Evolutionary conservation across 2,329 filamentous ascomycete species (phyloP).

Genomic region (Diaporthe citrichinensis): DNA sequence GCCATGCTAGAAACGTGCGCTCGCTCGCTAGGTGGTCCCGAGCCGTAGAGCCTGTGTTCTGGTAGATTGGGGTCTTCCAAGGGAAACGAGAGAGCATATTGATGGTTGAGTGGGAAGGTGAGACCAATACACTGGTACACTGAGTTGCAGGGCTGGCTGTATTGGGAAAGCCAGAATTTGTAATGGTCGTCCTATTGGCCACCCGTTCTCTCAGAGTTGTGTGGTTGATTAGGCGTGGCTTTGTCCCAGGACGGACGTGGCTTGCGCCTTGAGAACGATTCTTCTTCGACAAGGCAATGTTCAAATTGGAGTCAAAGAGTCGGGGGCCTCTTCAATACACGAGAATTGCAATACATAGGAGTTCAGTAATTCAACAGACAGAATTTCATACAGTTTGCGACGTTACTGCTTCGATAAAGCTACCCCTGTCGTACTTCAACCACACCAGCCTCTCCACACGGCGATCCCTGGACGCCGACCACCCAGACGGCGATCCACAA

Average conservation of each 20-base stretch:
- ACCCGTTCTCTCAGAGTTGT: not conserved
- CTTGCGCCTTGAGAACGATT: not conserved
- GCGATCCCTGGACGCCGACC: conserved; percentile 1
- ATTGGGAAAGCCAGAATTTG: not conserved
- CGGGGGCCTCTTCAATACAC: not conserved
- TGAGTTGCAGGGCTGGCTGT: not conserved
- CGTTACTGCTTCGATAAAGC: not conserved
- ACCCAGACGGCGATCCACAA: conserved; percentile 6
- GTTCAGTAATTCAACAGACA: not conserved
- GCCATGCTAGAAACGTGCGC: conserved; percentile 67
- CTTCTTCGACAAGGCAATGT: not conserved
- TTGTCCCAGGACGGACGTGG: not conserved
- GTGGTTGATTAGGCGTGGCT: not conserved
- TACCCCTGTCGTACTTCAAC: conserved; percentile 4
- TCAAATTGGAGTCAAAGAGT: not conserved
- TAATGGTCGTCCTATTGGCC: not conserved
- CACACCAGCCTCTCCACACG: conserved; percentile 11
- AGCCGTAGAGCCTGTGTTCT: conserved; percentile 64
- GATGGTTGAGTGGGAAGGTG: not conserved
- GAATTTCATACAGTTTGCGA: not conserved
- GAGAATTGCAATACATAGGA: too few species aligned
- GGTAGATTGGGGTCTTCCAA: conserved; percentile 48
- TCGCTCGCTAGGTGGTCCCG: conserved; percentile 68
- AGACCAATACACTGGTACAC: too few species aligned
- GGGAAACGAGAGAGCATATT: conserved; percentile 39